Evolutionary conservation across 441 rosid genomes (phyloP).

Genomic region (Gossypium aridum): DNA sequence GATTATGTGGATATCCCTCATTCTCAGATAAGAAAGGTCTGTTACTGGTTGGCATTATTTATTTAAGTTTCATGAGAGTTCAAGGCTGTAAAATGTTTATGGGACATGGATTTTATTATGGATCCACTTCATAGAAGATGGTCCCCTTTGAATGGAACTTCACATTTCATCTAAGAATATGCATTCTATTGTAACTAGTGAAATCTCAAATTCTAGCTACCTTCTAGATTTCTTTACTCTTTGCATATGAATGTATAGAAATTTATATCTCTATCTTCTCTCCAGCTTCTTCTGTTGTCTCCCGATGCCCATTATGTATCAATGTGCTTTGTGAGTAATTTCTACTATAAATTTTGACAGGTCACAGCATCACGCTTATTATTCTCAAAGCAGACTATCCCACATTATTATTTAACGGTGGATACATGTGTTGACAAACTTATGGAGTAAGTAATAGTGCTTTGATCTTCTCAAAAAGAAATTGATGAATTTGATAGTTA

Average conservation of each 20-base stretch:
- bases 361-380: constrained; percentile 87
- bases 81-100: background rate
- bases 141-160: background rate
- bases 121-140: background rate
- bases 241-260: background rate
- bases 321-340: constrained; percentile 11
- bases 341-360: constrained; percentile 33
- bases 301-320: background rate
- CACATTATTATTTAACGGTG: constrained; percentile 87
- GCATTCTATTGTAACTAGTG: background rate
- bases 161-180: background rate
- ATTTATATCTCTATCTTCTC: background rate
- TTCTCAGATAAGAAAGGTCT: constrained; percentile 86
- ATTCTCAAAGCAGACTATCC: constrained; percentile 93
- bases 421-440: constrained; percentile 92
- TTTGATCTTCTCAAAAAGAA: background rate
- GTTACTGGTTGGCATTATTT: background rate
- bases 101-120: background rate
- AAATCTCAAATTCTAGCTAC: background rate
- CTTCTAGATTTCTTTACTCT: background rate
- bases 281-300: background rate
- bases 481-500: constrained; percentile 7
- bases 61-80: background rate
- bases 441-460: constrained; percentile 52
- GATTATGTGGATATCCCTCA: constrained; percentile 90